Evolutionary conservation across 768 basidiomycete species (phyloP).

Genomic region (Rhodotorula taiwanensis): DNA sequence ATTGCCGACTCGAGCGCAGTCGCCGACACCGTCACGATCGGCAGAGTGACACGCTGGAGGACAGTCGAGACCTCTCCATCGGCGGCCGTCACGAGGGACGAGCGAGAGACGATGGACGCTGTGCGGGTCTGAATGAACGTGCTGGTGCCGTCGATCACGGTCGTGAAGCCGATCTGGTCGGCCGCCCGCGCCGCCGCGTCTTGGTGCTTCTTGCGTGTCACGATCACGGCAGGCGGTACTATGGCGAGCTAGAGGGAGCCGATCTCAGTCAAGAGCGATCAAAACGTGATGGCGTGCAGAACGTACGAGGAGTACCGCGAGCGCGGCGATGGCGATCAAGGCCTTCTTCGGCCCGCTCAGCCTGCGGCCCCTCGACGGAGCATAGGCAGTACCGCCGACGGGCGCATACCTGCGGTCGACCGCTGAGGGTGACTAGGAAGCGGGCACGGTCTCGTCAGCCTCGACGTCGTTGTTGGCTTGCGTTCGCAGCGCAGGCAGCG

Average conservation of each 20-base stretch:
- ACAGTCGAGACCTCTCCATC: constrained; percentile 8
- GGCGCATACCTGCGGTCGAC: too few relatives aligned
- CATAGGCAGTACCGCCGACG: too few relatives aligned
- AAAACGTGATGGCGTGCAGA: not conserved
- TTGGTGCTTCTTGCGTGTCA: not conserved
- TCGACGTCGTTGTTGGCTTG: too few relatives aligned
- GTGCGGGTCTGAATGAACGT: constrained; percentile 8
- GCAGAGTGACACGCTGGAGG: not conserved
- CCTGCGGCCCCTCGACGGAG: not conserved
- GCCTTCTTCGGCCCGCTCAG: not conserved
- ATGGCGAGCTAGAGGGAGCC: constrained; percentile 6
- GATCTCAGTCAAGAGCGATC: too few relatives aligned
- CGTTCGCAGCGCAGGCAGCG: too few relatives aligned
- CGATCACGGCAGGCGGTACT: constrained; percentile 8
- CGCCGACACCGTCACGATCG: constrained; percentile 4
- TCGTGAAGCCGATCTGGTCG: constrained; percentile 2
- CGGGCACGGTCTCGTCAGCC: too few relatives aligned
- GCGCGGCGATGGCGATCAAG: not conserved
- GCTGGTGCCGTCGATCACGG: not conserved
- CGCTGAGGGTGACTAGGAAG: too few relatives aligned
- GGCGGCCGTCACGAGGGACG: not conserved
- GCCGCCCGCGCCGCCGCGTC: not conserved
- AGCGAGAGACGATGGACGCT: not conserved
- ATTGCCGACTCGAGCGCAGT: not conserved
- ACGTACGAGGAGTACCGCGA: constrained; percentile 9